Base-by-base conservation (phyloP, 371 early-diverging fungal species). In the Rhizopus arrhizus region DNA sequence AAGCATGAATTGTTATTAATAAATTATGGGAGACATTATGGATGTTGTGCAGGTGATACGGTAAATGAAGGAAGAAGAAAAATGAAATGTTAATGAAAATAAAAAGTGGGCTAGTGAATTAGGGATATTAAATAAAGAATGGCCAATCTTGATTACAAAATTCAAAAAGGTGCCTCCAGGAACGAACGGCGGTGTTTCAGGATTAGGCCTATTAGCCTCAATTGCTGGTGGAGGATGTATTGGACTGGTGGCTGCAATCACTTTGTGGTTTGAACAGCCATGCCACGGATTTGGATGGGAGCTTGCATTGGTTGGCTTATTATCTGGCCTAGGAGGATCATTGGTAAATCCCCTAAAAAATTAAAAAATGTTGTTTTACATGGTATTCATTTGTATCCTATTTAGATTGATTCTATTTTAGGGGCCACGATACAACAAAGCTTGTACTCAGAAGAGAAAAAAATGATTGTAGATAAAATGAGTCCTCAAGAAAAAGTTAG, bases 81-180 rank as follows among this genome's bases (percentile, higher is more conserved):
- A 33, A 49, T 12, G 28, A 43, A 32, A 29, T 7, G 10, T 55
- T 7, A 11, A 15, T 53, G 5, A n/a, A 42, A 34, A n/a, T 11
- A n/a, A n/a, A 28, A 53, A 86, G 82, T 93, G 91, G 92, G 90
- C 94, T 8, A 90, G 90, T 74, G 95, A 94, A 70, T 74, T 94
- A 16, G 95, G 95, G 1, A 84, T 92, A 16, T 73, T 95, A 31
- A 88, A 85, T 62, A 79, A 77, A 36, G 68, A 74, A 28, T 85
- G 83, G 83, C 96, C 96, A 4, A 70, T 81, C 9, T 75, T 94
- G 5, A 91, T 95, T 48, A 93, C 93, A 5, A 85, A 83, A 0
- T 66, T 87, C 22, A 58, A 72, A 40, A 61, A 71, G 40, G 93
- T 95, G 2, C 96, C 96, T 2, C 89, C 89, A 36, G 96, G 95